Evolutionary conservation across 2,329 filamentous ascomycete species (phyloP), one percentile per base, ranked within the genome.

Genomic region (Aspergillus ustus): DNA sequence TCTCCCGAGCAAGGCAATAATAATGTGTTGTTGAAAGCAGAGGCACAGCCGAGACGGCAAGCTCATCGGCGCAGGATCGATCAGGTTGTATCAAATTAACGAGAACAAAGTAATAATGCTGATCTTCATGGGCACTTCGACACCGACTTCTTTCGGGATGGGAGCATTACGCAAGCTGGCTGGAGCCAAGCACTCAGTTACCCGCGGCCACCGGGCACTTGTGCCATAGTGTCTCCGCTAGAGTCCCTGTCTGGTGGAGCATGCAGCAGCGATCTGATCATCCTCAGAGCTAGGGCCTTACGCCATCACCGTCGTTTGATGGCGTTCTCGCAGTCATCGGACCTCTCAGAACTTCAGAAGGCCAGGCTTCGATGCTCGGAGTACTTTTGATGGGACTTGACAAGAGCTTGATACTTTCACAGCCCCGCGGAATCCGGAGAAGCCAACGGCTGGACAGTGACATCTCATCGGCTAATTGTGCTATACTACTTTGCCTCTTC

Each of bases 91-190:
- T 64, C 62, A 59, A 52, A 46, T 62, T 58, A 28, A 57, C 60
- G 52, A 28, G 34, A 44, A 52, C 37, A 34, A 45, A 52, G 44
- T 59, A 65, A 28, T 64, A 66, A 61, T 65, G 72, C 63, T 72
- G 73, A 75, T 75, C 73, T 64, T 70, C 73, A 74, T 74, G 70
- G 72, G 11, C 54, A 50, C 43, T 50, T 50, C 20, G 55, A 69
- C 64, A 64, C 64, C 61, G 62, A 61, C 65, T 64, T 31, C 48
- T 61, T 64, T 66, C 59, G 60, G 57, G 64, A 63, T 60, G 60
- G 45, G 52, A 53, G 68, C 72, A 74, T 76, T 76, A 76, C 74
- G 74, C 74, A 76, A 76, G 74, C 74, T 72, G 67, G 48, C 67
- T 64, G 57, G 61, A 62, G 70, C 67, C 66, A 68, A 66, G 73